These are phyloP conservation scores for Nakazawaea pomicola DNA, from an alignment of 805 yeast species.

Conservation along the genomic window DNA sequence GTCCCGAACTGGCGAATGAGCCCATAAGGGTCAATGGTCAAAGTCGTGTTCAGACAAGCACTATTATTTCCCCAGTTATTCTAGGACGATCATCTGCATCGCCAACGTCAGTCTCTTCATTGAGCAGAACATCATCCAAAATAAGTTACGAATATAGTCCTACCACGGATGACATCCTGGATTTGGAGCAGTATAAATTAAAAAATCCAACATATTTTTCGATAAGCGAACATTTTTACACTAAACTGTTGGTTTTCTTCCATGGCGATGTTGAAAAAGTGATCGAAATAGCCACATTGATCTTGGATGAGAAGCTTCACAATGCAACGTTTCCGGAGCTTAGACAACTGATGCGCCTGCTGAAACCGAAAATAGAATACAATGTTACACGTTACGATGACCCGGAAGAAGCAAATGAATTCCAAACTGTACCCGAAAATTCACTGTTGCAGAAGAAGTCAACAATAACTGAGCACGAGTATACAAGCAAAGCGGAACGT, in stretches of 20 bases:
- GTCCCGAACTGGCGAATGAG: too few species aligned
- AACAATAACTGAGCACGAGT: neutral
- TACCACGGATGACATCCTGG: slow-evolving; percentile 24
- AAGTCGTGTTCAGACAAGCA: too few species aligned
- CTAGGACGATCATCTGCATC: neutral
- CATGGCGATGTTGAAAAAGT: slow-evolving; percentile 38
- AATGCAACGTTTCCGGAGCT: slow-evolving; percentile 23
- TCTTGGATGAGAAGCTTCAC: slow-evolving; percentile 27
- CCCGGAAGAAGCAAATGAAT: neutral
- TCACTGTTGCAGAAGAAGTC: neutral
- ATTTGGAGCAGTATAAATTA: slow-evolving; percentile 28
- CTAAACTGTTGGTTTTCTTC: slow-evolving; percentile 34
- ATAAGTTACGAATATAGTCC: slow-evolving; percentile 17
- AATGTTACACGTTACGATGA: too few species aligned
- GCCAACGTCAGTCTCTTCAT: neutral
- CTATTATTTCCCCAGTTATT: too few species aligned
- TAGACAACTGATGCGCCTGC: slow-evolving; percentile 2
- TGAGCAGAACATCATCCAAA: neutral
- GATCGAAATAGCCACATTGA: slow-evolving; percentile 27
- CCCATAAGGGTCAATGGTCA: too few species aligned
- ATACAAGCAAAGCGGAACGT: slow-evolving; percentile 8
- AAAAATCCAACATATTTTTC: slow-evolving; percentile 29
- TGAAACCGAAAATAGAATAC: too few species aligned
- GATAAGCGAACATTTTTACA: slow-evolving; percentile 35
- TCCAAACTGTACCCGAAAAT: neutral